These are phyloP conservation scores for Sporobolomyces pararoseus DNA, from an alignment of 768 basidiomycete species.

Conservation along the genomic window DNA sequence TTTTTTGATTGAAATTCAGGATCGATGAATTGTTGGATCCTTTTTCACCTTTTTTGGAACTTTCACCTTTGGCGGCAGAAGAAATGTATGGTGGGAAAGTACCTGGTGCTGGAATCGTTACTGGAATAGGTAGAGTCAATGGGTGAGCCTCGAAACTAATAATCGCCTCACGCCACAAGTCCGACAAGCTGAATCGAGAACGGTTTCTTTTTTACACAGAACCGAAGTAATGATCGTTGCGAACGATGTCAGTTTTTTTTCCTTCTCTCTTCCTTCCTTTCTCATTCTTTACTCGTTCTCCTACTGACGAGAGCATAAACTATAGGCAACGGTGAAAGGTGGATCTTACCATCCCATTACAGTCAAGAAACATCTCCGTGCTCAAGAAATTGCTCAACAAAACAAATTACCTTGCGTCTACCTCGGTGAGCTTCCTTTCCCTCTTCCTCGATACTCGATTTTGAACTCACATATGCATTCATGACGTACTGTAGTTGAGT, in stretches of 20 bases:
- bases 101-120: slow-evolving; percentile 85
- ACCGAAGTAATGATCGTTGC: slow-evolving; percentile 81
- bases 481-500: slow-evolving; percentile 73
- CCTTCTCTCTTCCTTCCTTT: no score
- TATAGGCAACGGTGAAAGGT: slow-evolving; percentile 37
- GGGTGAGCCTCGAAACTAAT: slow-evolving; percentile 26
- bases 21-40: slow-evolving; percentile 73
- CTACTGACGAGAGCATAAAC: not conserved
- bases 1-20: slow-evolving; percentile 58
- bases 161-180: not conserved
- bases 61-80: slow-evolving; percentile 79
- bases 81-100: slow-evolving; percentile 73
- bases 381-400: slow-evolving; percentile 90
- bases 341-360: slow-evolving; percentile 40
- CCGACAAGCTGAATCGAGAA: not conserved
- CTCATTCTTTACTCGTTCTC: not conserved
- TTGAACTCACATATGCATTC: no score
- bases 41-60: slow-evolving; percentile 81
- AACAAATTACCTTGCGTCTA: slow-evolving; percentile 87
- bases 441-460: no score
- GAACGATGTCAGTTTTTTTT: slow-evolving; percentile 71
- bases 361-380: slow-evolving; percentile 93
- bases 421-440: slow-evolving; percentile 59
- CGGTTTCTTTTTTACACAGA: slow-evolving; percentile 53
- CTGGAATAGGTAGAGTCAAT: slow-evolving; percentile 56